Conservation (phyloP, 1,284 basidiomycete genomes). For the Rhizoctonia solani region DNA sequence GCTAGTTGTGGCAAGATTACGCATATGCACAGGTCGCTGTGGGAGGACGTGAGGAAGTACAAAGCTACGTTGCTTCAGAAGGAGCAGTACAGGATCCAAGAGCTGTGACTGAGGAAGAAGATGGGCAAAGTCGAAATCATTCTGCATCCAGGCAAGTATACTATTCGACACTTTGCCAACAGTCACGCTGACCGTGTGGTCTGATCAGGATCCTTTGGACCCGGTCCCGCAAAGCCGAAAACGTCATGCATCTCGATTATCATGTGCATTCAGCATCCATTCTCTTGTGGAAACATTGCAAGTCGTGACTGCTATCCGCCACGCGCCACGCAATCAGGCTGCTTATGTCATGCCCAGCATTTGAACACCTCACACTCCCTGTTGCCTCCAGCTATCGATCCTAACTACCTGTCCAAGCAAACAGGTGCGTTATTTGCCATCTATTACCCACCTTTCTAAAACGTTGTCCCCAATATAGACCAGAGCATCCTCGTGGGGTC, state of each 20-base stretch:
- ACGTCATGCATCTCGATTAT: constrained; percentile 42
- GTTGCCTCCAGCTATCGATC: background rate
- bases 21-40: background rate
- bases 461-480: constrained; percentile 39
- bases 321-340: constrained; percentile 39
- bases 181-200: constrained; percentile 42
- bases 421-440: constrained; percentile 3
- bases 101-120: background rate
- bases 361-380: constrained; percentile 20
- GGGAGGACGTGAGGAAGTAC: background rate
- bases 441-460: background rate
- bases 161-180: constrained; percentile 27
- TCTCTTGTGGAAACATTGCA: too few species aligned
- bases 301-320: constrained; percentile 48
- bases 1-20: background rate
- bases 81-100: background rate
- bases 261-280: too few species aligned
- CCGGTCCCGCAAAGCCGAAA: constrained; percentile 40
- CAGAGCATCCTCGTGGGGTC: constrained; percentile 45
- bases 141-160: too few species aligned
- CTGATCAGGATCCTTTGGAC: constrained; percentile 32
- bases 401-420: constrained; percentile 8
- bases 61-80: background rate
- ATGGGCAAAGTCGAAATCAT: constrained; percentile 42
- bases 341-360: background rate